Evolutionary conservation across 768 basidiomycete genomes (phyloP), one percentile per base, ranked within the genome.

Genomic region (Psilocybe cubensis): DNA sequence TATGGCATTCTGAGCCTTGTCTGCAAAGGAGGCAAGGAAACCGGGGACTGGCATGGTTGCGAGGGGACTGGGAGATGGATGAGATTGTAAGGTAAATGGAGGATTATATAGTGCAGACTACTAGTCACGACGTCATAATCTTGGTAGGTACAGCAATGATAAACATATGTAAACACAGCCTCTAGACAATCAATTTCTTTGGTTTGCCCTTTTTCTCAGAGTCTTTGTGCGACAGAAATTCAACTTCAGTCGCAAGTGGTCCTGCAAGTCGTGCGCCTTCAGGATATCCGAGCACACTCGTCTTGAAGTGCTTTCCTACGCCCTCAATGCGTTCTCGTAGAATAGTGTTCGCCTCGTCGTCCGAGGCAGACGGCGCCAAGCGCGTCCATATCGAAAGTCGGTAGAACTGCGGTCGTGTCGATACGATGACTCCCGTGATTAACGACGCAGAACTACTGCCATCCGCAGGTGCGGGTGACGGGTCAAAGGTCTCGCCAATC

Each of bases 401-500:
- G 78, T 94, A 99, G 74, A 98, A 98, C 73, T 90, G 88, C 56
- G 93, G 94, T 63, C 97, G 89, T 42, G 92, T 88, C 4, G 93
- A 96, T 44, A 98, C 89, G 66, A 99, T 98, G 50, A 97, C 95
- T 48, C 95, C 95, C 0, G 96, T 98, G 64, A 90, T 88, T 63
- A 93, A 77, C 33, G 88, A 86, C 62, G 80, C 79, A 7, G 77
- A 77, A 72, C 72, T 48, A 62, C 69, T 60, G 62, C 81, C 60
- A 70, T 78, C 83, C 44, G 74, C 67, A 57, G 69, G 68, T 21
- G 87, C 81, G 46, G 92, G 82, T 52, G 87, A 84, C 14, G 96
- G 94, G 74, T 98, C 97, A 72, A 97, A 98, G 0, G 95, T 99
- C 76, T 99, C 97, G 52, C 97, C 97, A 63, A 99, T 99, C 43